phyloP scores from a whole-genome alignment of 2,329 filamentous ascomycete genomes.

The Mollisiaceae sp. region DNA sequence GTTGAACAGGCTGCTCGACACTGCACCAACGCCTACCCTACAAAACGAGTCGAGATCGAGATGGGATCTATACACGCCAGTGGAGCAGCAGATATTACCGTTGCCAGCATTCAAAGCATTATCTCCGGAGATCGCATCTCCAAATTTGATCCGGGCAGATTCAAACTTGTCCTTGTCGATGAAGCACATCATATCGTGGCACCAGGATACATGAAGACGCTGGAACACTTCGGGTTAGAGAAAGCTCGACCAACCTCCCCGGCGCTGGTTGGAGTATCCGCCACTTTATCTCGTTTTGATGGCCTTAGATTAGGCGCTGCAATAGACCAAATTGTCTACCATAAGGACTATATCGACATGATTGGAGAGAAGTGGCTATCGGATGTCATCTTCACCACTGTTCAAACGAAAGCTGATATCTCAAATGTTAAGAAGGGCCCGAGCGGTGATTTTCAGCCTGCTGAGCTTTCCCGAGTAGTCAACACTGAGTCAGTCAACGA shows the following conservation, averaged over 20 bases:
- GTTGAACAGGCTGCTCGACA: constrained; percentile 93
- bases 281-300: constrained; percentile 78
- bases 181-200: constrained; percentile 98
- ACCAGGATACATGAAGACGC: constrained; percentile 72
- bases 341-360: constrained; percentile 83
- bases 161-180: constrained; percentile 92
- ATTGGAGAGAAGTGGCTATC: constrained; percentile 91
- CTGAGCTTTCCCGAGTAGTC: constrained; percentile 79
- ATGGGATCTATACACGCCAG: constrained; percentile 82
- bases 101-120: constrained; percentile 89
- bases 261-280: constrained; percentile 86
- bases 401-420: constrained; percentile 81
- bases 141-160: constrained; percentile 80
- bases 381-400: constrained; percentile 92
- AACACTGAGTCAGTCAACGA: constrained; percentile 84
- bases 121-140: constrained; percentile 74
- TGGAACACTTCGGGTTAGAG: constrained; percentile 79
- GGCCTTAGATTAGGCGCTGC: constrained; percentile 80
- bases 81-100: constrained; percentile 86
- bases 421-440: constrained; percentile 66
- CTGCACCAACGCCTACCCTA: constrained; percentile 79
- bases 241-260: constrained; percentile 57
- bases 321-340: constrained; percentile 95
- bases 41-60: constrained; percentile 84
- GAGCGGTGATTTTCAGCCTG: constrained; percentile 79